These are phyloP conservation scores for Drechslera avenae DNA, from an alignment of 2,329 filamentous ascomycete species.

Conservation along the genomic window DNA sequence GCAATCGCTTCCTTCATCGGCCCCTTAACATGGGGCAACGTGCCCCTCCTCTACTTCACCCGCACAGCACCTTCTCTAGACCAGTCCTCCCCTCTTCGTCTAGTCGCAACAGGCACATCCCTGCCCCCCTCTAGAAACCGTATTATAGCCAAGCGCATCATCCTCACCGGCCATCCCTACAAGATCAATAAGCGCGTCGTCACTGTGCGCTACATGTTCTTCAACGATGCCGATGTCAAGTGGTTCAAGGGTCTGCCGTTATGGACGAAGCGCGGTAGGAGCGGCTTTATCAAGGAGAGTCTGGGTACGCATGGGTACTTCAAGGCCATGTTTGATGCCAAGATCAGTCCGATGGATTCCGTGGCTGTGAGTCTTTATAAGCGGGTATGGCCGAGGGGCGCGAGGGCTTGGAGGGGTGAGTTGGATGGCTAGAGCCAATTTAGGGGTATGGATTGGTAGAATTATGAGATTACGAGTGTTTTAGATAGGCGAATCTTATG, in stretches of 20 bases:
- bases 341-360: conserved; percentile 93
- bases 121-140: conserved; percentile 75
- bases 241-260: conserved; percentile 98
- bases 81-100: conserved; percentile 58
- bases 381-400: conserved; percentile 68
- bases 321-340: conserved; percentile 96
- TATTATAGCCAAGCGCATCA: conserved; percentile 90
- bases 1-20: conserved; percentile 89
- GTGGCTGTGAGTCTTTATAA: conserved; percentile 77
- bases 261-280: conserved; percentile 88
- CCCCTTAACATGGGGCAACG: conserved; percentile 89
- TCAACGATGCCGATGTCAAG: conserved; percentile 90
- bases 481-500: conserved; percentile 18
- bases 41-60: conserved; percentile 89
- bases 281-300: conserved; percentile 90
- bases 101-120: conserved; percentile 86
- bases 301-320: conserved; percentile 99
- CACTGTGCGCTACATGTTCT: conserved; percentile 99
- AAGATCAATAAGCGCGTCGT: conserved; percentile 99
- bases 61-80: conserved; percentile 51
- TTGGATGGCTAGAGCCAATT: conserved; percentile 1
- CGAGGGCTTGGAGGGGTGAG: conserved; percentile 53
- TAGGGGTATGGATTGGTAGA: not conserved
- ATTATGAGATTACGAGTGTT: conserved; percentile 22
- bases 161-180: conserved; percentile 94